A percentile compares a stretch with the other conserved stretches of the same genome.
Evolutionary conservation across 2,329 filamentous ascomycete species (phyloP).

Genomic region (Metarhizium guizhouense): DNA sequence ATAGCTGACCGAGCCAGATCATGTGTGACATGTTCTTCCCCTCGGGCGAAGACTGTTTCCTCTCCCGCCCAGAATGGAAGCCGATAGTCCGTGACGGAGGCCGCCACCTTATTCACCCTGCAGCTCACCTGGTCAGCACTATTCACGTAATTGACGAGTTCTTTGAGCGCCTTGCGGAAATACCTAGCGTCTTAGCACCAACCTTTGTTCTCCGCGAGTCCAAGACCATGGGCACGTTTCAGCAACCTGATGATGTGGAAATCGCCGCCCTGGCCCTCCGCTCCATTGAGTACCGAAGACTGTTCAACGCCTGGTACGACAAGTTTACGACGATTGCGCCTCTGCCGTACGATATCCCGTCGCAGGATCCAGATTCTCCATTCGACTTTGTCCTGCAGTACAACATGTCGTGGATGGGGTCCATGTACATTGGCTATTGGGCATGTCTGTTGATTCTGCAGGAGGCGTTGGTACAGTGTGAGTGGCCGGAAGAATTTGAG

Average conservation of each 20-base stretch:
- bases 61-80: conserved; percentile 27
- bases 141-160: conserved; percentile 23
- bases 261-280: conserved; percentile 19
- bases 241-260: conserved; percentile 18
- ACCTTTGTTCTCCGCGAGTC: conserved; percentile 23
- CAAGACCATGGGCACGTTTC: conserved; percentile 9
- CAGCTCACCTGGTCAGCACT: conserved; percentile 12
- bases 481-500: conserved; percentile 16
- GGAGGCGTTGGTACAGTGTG: conserved; percentile 25
- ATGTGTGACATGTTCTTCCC: conserved; percentile 29
- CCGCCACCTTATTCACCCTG: conserved; percentile 17
- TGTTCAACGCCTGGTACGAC: conserved; percentile 24
- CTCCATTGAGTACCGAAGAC: conserved; percentile 18
- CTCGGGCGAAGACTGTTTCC: conserved; percentile 25
- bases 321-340: conserved; percentile 15
- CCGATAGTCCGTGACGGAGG: conserved; percentile 19
- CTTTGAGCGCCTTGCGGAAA: conserved; percentile 23
- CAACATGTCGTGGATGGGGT: conserved; percentile 22
- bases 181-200: conserved; percentile 23
- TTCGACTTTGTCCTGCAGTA: conserved; percentile 24
- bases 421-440: conserved; percentile 28
- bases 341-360: conserved; percentile 18
- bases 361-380: conserved; percentile 20
- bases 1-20: conserved; percentile 16
- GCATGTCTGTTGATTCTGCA: conserved; percentile 31